A percentile compares a stretch with the other conserved stretches of the same genome.
phyloP scores from a whole-genome alignment of 352 stramenopile genomes.

The Pythium vanterpoolii region DNA sequence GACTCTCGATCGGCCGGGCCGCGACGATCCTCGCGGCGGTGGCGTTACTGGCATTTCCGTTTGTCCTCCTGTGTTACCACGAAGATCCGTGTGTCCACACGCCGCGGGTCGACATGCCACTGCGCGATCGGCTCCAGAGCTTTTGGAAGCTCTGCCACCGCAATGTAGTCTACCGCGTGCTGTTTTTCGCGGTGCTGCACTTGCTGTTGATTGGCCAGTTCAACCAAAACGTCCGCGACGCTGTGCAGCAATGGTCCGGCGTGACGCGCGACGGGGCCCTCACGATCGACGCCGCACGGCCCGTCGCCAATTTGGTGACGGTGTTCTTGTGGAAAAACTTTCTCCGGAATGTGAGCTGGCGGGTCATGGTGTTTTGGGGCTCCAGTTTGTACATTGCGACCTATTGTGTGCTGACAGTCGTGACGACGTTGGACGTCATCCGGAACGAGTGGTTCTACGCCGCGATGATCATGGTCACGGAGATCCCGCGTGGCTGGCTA shows the following conservation, averaged over 20 bases:
- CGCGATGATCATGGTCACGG: slow-evolving; percentile 27
- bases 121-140: not conserved
- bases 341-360: slow-evolving; percentile 16
- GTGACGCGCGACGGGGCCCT: slow-evolving; percentile 9
- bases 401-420: slow-evolving; percentile 2
- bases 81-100: slow-evolving; percentile 14
- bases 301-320: not conserved
- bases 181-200: slow-evolving; percentile 21
- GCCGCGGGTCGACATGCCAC: not conserved
- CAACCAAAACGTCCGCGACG: slow-evolving; percentile 20
- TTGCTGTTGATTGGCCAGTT: slow-evolving; percentile 21
- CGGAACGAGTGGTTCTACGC: slow-evolving; percentile 49
- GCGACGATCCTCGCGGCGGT: slow-evolving; percentile 12
- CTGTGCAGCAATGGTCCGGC: slow-evolving; percentile 16
- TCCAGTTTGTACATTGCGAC: slow-evolving; percentile 11
- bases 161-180: slow-evolving; percentile 22
- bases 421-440: slow-evolving; percentile 31
- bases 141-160: slow-evolving; percentile 26
- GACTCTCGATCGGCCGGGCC: slow-evolving; percentile 10
- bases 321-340: slow-evolving; percentile 15
- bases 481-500: slow-evolving; percentile 41
- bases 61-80: slow-evolving; percentile 15
- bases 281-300: not conserved
- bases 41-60: slow-evolving; percentile 10
- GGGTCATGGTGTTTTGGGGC: slow-evolving; percentile 2